Base-by-base conservation (phyloP, 2,329 filamentous ascomycete species). In the Alternaria postmessia region DNA sequence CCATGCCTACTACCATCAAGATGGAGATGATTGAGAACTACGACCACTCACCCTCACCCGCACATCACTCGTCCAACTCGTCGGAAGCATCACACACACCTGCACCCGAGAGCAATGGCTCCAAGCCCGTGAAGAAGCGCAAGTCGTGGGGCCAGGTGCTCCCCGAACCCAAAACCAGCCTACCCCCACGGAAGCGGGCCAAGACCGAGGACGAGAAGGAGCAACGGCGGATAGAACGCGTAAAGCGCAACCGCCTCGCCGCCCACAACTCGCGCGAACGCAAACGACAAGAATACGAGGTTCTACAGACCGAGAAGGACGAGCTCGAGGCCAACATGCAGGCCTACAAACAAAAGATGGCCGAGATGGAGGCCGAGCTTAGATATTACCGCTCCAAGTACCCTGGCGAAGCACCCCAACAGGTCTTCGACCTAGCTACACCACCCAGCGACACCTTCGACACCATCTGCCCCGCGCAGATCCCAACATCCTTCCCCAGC, bases 131-230 rank as follows among this genome's bases (percentile, higher is more conserved):
- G 36, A 97, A 97, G 88, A 97, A 97, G 88, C 87, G 95, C 74
- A 99, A 98, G 83, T 98, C 95, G 49, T 99, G 95, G 95, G 95
- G 95, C 51, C 95, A 99, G 81, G 92, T 96, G 78, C 88, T 98
- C 41, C 95, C 95, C 18, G 92, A 96, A 76, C 95, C 95, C 43
- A 98, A 97, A 86, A 98, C 95, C 32, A 96, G 94, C 75, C 88
- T 98, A 7, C 94, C 94, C 62, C 94, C 94, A 39, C 90, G 94
- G 68, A 99, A 99, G 88, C 93, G 95, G 64, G 95, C 95, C 71
- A 99, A 98, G 87, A 99, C 95, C 3, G 94, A 96, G 73, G 95
- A 97, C 75, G 95, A 99, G 81, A 99, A 99, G 83, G 95, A 98
- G 81, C 95, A 99, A 81, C 91, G 95, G 44, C 91, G 95, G 63